A percentile compares a stretch with the other conserved stretches of the same genome.
Conservation (phyloP, 2,329 filamentous ascomycete genomes). For the Monosporascus sp. region DNA sequence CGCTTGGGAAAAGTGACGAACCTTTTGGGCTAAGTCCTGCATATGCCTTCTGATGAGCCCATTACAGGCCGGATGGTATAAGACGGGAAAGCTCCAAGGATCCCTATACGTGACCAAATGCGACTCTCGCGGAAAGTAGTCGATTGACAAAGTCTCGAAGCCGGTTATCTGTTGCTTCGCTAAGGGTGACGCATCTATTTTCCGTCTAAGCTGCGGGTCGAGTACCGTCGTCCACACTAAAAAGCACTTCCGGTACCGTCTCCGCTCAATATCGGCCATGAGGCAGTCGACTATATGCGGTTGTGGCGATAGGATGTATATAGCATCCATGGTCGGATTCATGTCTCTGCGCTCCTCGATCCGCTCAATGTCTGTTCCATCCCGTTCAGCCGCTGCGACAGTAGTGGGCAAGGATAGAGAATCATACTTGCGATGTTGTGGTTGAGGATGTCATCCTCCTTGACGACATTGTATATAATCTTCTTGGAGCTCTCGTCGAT, state of each 20-base stretch:
- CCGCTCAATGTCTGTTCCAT: slow-evolving; percentile 74
- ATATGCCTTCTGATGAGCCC: slow-evolving; percentile 77
- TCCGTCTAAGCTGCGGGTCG: slow-evolving; percentile 63
- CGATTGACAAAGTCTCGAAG: slow-evolving; percentile 77
- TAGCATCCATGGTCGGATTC: slow-evolving; percentile 88
- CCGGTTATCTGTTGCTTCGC: slow-evolving; percentile 72
- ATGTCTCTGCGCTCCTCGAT: slow-evolving; percentile 81
- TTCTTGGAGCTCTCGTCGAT: slow-evolving; percentile 79
- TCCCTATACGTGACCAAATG: slow-evolving; percentile 88
- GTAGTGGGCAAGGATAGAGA: slow-evolving; percentile 9
- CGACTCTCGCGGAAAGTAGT: slow-evolving; percentile 88
- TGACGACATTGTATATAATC: slow-evolving; percentile 84
- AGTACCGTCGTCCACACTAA: slow-evolving; percentile 82
- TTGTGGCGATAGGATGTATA: slow-evolving; percentile 85
- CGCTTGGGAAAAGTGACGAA: slow-evolving; percentile 28
- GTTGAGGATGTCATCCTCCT: slow-evolving; percentile 95
- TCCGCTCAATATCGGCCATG: slow-evolving; percentile 83
- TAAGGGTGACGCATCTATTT: slow-evolving; percentile 66
- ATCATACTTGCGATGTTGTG: slow-evolving; percentile 87
- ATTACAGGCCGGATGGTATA: slow-evolving; percentile 90
- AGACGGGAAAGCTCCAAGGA: slow-evolving; percentile 88
- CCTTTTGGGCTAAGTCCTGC: slow-evolving; percentile 82
- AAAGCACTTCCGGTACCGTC: slow-evolving; percentile 73
- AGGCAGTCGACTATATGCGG: slow-evolving; percentile 90
- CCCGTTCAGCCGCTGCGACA: slow-evolving; percentile 19